A percentile compares a stretch with the other conserved stretches of the same genome.
Evolutionary conservation across 306 rosid genomes (phyloP).

Genomic region (Cucurbita pepo): DNA sequence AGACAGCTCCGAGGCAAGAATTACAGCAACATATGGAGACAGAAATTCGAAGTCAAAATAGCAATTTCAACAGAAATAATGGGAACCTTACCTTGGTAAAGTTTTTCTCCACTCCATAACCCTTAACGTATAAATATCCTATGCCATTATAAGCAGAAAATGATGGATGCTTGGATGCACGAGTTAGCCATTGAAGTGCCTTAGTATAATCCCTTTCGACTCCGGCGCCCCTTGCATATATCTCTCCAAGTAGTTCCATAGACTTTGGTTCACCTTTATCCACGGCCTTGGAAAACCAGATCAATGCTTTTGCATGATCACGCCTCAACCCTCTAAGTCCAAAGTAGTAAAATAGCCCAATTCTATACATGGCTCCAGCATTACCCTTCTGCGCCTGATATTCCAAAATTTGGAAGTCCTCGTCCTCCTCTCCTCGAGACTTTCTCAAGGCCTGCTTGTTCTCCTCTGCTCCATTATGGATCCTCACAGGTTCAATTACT

Average conservation of each 20-base stretch:
- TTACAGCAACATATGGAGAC: neutral
- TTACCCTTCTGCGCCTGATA: constrained; percentile 93
- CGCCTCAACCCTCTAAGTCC: constrained; percentile 91
- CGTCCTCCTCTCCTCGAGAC: constrained; percentile 88
- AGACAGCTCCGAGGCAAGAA: neutral
- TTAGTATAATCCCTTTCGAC: constrained; percentile 81
- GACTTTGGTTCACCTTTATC: constrained; percentile 90
- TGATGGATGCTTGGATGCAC: constrained; percentile 65
- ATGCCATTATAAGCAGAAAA: constrained; percentile 88
- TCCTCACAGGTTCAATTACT: constrained; percentile 73
- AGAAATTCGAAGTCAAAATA: neutral
- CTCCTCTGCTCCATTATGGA: constrained; percentile 87
- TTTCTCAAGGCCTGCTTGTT: constrained; percentile 82
- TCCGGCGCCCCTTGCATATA: constrained; percentile 92
- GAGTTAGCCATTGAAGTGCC: constrained; percentile 89
- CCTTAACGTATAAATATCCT: constrained; percentile 88
- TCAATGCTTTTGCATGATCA: constrained; percentile 69
- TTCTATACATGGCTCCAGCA: constrained; percentile 84
- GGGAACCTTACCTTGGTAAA: constrained; percentile 54
- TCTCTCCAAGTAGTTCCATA: constrained; percentile 92
- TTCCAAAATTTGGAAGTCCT: constrained; percentile 84
- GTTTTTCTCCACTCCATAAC: constrained; percentile 81
- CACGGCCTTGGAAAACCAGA: constrained; percentile 84
- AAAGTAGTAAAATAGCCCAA: constrained; percentile 91
- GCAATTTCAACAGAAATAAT: neutral